Conservation (phyloP, 148 eudicot genomes). For the Nepenthes gracilis region DNA sequence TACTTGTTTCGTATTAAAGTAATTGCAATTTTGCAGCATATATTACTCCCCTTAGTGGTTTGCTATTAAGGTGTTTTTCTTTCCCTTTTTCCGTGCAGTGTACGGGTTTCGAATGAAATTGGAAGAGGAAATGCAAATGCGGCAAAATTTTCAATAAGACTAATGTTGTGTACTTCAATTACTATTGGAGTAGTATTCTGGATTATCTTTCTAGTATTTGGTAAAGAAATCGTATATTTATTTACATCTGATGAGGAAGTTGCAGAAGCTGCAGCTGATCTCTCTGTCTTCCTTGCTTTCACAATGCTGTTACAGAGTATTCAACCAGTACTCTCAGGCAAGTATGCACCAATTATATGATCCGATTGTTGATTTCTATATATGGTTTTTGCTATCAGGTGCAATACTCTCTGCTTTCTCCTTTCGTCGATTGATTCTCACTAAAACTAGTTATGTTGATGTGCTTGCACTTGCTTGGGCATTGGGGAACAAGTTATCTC, state of each 20-base stretch:
- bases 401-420: background rate
- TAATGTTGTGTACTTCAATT: conserved; percentile 18
- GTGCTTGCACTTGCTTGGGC: too few relatives aligned
- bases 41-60: background rate
- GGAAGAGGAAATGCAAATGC: conserved; percentile 44
- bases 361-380: background rate
- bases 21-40: background rate
- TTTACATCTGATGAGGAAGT: conserved; percentile 3
- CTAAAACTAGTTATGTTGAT: too few relatives aligned
- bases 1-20: background rate
- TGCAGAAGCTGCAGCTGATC: conserved; percentile 2
- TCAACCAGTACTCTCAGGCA: conserved; percentile 9
- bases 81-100: conserved; percentile 16
- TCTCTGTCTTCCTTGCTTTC: conserved; percentile 4
- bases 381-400: background rate
- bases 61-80: background rate
- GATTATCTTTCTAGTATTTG: conserved; percentile 1
- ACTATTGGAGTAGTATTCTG: conserved; percentile 14
- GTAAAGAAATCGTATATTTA: background rate
- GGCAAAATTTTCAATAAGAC: conserved; percentile 29
- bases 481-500: too few relatives aligned
- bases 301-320: conserved; percentile 5
- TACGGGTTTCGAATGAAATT: conserved; percentile 42
- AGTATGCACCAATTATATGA: background rate
- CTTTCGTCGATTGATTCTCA: background rate